Evolutionary conservation across 2,329 filamentous ascomycete species (phyloP), one percentile per base, ranked within the genome.

Genomic region (Xylariaceae sp.): DNA sequence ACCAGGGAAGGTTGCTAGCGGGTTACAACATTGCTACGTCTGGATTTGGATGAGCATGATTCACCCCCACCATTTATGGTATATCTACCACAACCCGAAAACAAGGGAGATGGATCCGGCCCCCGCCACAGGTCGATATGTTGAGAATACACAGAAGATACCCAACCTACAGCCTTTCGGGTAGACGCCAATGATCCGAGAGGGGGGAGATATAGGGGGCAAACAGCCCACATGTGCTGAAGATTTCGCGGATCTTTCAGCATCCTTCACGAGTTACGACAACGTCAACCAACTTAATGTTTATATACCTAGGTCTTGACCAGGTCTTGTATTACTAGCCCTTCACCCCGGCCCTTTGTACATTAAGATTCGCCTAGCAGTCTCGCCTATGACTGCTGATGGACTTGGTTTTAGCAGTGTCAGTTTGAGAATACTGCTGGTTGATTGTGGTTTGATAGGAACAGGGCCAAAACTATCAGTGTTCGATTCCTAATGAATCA

Each of bases 291-390:
- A 64, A 46, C 57, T 60, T 72, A 72, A 72, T 72, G 70, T 71
- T 65, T 72, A 71, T 57, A 68, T 71, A 63, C 61, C 60, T 70
- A 71, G 48, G 67, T 62, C 52, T 63, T 57, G 65, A 40, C 57
- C 61, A 53, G 52, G 54, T 48, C 52, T 40, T 67, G 65, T 70
- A 63, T 63, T 61, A 65, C 54, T 64, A 63, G 46, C 43, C 50
- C 59, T 65, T 62, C 62, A 59, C 48, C 50, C 32, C 65, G 57
- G 50, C 59, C 59, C 44, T 61, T 52, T 72, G 67, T 71, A 72
- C 59, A 69, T 66, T 67, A 50, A 65, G 32, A 26, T 48, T 52
- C 50, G 57, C 62, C 64, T 63, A 48, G 63, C 56, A 63, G 67
- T 52, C 64, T 54, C 67, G 67, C 68, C 67, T 61, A 61, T 63